A percentile compares a stretch with the other conserved stretches of the same genome.
phyloP scores from a whole-genome alignment of 768 basidiomycete species.

The Leccinum subtestaceum region DNA sequence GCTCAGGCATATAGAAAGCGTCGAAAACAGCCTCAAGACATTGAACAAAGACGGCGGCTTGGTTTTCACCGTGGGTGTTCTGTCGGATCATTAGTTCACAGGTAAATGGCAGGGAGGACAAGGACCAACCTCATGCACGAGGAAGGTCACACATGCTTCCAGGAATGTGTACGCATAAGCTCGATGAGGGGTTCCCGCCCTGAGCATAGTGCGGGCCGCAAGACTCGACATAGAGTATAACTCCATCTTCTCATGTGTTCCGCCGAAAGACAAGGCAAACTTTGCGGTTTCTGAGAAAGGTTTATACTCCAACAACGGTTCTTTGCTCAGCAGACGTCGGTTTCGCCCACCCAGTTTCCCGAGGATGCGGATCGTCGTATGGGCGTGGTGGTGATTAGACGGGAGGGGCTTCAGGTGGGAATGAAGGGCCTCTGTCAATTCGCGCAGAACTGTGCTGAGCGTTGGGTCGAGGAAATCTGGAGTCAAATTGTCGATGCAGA shows the following conservation, averaged over 20 bases:
- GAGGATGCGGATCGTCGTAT: constrained; percentile 92
- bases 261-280: constrained; percentile 71
- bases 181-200: constrained; percentile 41
- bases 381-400: constrained; percentile 83
- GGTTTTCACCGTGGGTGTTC: constrained; percentile 71
- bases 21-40: constrained; percentile 79
- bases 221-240: constrained; percentile 63
- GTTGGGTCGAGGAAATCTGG: constrained; percentile 98
- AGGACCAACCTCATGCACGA: constrained; percentile 70
- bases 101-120: background rate
- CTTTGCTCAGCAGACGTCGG: constrained; percentile 77
- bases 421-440: constrained; percentile 93
- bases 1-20: constrained; percentile 65
- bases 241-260: constrained; percentile 59
- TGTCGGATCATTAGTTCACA: constrained; percentile 30
- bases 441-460: constrained; percentile 85
- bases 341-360: constrained; percentile 97
- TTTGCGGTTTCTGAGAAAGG: constrained; percentile 69
- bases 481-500: constrained; percentile 98
- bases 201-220: constrained; percentile 60
- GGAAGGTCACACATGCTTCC: constrained; percentile 65
- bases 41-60: constrained; percentile 68
- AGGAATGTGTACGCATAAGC: constrained; percentile 64
- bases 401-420: constrained; percentile 88
- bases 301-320: constrained; percentile 70